Conservation (phyloP, 768 basidiomycete genomes). For the Pulveroboletus sp. region DNA sequence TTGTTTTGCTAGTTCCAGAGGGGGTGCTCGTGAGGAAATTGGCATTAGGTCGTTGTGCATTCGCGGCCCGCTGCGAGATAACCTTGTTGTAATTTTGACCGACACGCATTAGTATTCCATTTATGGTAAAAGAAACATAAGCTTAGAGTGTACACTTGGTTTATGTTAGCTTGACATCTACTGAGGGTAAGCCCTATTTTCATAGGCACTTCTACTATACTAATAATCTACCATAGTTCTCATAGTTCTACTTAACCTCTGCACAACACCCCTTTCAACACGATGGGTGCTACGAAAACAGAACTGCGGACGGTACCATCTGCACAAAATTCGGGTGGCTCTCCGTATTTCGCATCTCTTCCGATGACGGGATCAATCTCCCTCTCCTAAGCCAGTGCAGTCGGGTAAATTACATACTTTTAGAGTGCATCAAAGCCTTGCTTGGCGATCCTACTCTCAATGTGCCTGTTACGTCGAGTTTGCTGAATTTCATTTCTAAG, state of each 20-base stretch:
- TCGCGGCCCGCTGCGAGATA: constrained; percentile 89
- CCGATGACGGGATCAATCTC: constrained; percentile 96
- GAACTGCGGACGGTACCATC: constrained; percentile 41
- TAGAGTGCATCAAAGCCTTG: constrained; percentile 89
- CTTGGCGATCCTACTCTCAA: constrained; percentile 84
- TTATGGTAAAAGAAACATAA: no score
- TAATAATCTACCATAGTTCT: no score
- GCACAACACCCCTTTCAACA: no score
- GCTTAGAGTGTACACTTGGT: no score
- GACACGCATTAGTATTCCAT: no score
- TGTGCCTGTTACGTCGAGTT: constrained; percentile 74
- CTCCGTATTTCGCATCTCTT: constrained; percentile 87
- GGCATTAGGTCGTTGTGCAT: constrained; percentile 82
- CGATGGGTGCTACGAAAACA: not conserved
- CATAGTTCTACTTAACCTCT: no score
- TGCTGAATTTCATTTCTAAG: constrained; percentile 76
- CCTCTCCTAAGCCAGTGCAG: constrained; percentile 82
- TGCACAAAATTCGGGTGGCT: constrained; percentile 75
- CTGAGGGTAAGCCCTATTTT: no score
- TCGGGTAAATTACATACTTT: constrained; percentile 86
- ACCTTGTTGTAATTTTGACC: no score
- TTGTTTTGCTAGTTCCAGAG: constrained; percentile 85
- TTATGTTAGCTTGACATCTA: no score
- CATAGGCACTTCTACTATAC: no score
- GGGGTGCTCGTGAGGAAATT: constrained; percentile 93